phyloP scores from a whole-genome alignment of 2,329 filamentous ascomycete genomes.

The Fusarium mundagurra region DNA sequence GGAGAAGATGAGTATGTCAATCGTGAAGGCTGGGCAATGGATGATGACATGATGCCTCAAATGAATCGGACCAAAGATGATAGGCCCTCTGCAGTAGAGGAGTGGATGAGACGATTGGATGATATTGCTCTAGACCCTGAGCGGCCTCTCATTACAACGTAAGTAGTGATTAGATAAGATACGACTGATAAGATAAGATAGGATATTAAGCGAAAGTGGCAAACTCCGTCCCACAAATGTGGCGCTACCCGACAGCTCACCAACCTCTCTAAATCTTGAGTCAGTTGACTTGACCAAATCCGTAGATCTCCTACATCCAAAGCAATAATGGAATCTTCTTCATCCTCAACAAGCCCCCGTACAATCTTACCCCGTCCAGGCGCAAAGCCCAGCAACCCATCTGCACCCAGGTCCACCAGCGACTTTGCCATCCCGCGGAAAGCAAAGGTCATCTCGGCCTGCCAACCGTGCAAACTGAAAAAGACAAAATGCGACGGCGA shows the following conservation, averaged over 20 bases:
- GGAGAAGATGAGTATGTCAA: background rate
- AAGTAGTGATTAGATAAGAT: no score
- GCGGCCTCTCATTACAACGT: background rate
- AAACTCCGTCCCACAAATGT: background rate
- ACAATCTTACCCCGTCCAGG: background rate
- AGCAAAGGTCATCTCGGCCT: background rate
- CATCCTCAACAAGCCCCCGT: background rate
- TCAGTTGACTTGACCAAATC: background rate
- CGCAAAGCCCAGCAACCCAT: fast-evolving
- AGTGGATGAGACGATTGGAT: background rate
- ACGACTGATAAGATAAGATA: background rate
- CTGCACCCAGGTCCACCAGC: no score
- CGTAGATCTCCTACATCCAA: background rate
- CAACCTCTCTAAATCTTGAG: background rate
- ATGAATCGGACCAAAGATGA: background rate
- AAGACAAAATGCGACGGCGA: background rate
- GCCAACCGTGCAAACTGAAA: background rate
- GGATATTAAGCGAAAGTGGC: background rate
- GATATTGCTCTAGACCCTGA: background rate
- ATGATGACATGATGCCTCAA: background rate
- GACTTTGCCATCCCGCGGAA: background rate
- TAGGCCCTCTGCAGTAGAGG: background rate
- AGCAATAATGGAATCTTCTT: background rate
- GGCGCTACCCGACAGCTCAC: background rate
- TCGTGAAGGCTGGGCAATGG: background rate